These are phyloP conservation scores for Boletus holoroseus DNA, from an alignment of 1,284 basidiomycete species.

Conservation along the genomic window DNA sequence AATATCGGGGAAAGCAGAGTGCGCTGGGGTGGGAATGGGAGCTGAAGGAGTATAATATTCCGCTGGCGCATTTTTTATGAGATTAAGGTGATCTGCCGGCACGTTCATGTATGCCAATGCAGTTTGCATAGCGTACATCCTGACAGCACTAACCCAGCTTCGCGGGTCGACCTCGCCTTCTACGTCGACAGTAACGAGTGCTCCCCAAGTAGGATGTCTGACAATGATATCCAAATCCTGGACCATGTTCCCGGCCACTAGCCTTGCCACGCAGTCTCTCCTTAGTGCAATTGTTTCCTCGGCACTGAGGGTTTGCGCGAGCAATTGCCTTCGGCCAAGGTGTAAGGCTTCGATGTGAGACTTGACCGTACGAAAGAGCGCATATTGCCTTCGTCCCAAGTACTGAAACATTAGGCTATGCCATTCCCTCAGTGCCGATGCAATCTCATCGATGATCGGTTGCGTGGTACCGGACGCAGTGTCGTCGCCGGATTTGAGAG, in stretches of 20 bases:
- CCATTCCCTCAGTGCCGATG: constrained; percentile 95
- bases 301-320: constrained; percentile 81
- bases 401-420: constrained; percentile 88
- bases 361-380: constrained; percentile 80
- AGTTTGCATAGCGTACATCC: constrained; percentile 86
- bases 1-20: constrained; percentile 62
- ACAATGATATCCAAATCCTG: constrained; percentile 95
- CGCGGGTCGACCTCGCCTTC: constrained; percentile 69
- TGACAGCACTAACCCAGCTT: constrained; percentile 79
- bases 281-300: constrained; percentile 84
- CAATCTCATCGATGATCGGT: constrained; percentile 95
- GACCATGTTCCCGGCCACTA: constrained; percentile 87
- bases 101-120: constrained; percentile 77
- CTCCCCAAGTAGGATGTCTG: constrained; percentile 87
- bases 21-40: constrained; percentile 55
- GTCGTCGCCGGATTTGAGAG: constrained; percentile 88
- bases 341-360: constrained; percentile 91
- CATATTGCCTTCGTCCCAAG: constrained; percentile 84
- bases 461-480: constrained; percentile 77
- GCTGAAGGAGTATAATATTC: constrained; percentile 39
- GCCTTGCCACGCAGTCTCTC: constrained; percentile 80
- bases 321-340: constrained; percentile 81
- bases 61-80: constrained; percentile 33
- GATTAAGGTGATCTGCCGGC: constrained; percentile 37
- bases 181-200: constrained; percentile 79